Conservation (phyloP, 2,329 filamentous ascomycete genomes). For the Ilyonectria robusta region DNA sequence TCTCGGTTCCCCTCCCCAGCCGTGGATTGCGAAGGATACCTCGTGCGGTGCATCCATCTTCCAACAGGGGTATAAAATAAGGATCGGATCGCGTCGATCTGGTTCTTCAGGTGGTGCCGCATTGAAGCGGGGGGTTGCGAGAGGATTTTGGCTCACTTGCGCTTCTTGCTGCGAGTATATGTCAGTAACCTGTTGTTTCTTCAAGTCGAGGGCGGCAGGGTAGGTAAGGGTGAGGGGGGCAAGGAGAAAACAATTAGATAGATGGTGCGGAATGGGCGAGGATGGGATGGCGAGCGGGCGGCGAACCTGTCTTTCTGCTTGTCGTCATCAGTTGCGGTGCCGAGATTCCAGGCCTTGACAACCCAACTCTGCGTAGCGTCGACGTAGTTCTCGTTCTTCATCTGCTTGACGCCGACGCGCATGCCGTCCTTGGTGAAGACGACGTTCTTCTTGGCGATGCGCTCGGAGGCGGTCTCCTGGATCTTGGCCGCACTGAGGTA, state of each 20-base stretch:
- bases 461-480: slow-evolving; percentile 73
- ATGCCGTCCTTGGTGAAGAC: slow-evolving; percentile 82
- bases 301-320: slow-evolving; percentile 32
- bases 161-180: slow-evolving; percentile 39
- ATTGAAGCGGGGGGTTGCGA: slow-evolving; percentile 13
- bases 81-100: neutral
- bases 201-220: neutral
- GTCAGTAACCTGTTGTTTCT: slow-evolving; percentile 26
- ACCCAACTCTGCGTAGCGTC: slow-evolving; percentile 80
- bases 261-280: neutral
- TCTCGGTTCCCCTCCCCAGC: neutral
- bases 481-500: slow-evolving; percentile 79
- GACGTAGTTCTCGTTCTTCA: slow-evolving; percentile 78
- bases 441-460: slow-evolving; percentile 83
- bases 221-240: neutral
- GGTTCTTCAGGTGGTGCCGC: neutral
- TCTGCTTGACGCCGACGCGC: slow-evolving; percentile 78
- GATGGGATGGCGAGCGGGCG: neutral
- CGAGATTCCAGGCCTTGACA: slow-evolving; percentile 76
- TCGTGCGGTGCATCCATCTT: neutral
- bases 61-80: slow-evolving; percentile 1
- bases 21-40: neutral
- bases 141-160: slow-evolving; percentile 33
- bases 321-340: slow-evolving; percentile 48
- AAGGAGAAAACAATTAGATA: neutral